Percentiles rank a stretch among this genome's conserved stretches.
Conservation (phyloP, 2,329 filamentous ascomycete genomes). For the Colletotrichum graminicola region DNA sequence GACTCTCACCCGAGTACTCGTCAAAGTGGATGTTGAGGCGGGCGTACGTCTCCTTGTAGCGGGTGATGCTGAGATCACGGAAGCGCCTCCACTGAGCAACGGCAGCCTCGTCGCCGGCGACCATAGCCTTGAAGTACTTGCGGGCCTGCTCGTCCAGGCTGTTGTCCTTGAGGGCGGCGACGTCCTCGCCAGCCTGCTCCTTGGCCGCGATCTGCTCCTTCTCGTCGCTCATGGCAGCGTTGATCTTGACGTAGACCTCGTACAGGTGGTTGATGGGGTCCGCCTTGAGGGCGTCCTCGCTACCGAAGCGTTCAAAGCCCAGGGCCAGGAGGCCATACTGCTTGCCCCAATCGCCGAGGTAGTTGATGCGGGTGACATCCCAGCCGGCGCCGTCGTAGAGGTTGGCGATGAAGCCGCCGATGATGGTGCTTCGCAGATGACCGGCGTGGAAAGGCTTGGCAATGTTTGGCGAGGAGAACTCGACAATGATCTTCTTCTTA, state of each 20-base stretch:
- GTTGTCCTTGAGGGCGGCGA: slow-evolving; percentile 62
- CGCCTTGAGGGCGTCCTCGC: slow-evolving; percentile 75
- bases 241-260: slow-evolving; percentile 85
- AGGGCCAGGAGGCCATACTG: slow-evolving; percentile 80
- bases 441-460: slow-evolving; percentile 87
- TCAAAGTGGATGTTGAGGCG: slow-evolving; percentile 80
- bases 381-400: slow-evolving; percentile 78
- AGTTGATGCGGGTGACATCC: slow-evolving; percentile 82
- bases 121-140: slow-evolving; percentile 78
- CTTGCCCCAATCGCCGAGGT: slow-evolving; percentile 85
- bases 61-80: slow-evolving; percentile 74
- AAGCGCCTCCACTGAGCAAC: slow-evolving; percentile 75
- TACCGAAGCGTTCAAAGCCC: slow-evolving; percentile 80
- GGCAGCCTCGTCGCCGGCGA: slow-evolving; percentile 72
- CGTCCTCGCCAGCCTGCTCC: slow-evolving; percentile 66
- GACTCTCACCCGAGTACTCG: slow-evolving; percentile 80
- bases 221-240: slow-evolving; percentile 74
- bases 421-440: slow-evolving; percentile 82
- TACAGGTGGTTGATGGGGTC: slow-evolving; percentile 88
- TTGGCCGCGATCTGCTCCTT: slow-evolving; percentile 73
- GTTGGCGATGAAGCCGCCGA: slow-evolving; percentile 81
- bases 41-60: slow-evolving; percentile 76
- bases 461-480: slow-evolving; percentile 89
- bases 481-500: slow-evolving; percentile 77
- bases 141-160: slow-evolving; percentile 81